A percentile compares a stretch with the other conserved stretches of the same genome.
Evolutionary conservation across 495 filamentous ascomycete species (phyloP).

Genomic region (Podospora pseudopauciseta): DNA sequence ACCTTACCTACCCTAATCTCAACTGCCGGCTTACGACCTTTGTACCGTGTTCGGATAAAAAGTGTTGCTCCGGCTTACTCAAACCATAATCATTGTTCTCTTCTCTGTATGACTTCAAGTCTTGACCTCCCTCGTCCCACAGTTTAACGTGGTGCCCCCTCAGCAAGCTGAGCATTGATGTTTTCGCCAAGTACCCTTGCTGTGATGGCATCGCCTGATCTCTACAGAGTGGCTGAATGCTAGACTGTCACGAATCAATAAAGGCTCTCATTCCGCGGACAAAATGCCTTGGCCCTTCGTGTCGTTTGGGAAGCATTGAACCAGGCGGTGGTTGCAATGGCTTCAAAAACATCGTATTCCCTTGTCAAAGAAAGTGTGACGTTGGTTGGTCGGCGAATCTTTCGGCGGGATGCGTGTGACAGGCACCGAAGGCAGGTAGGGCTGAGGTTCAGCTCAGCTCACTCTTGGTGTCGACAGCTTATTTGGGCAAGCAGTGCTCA

Average conservation of each 20-base stretch:
- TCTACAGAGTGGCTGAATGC: too few relatives aligned
- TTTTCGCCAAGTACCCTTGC: too few relatives aligned
- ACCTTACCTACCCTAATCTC: background rate
- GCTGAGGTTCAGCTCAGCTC: background rate
- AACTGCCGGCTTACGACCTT: constrained; percentile 7
- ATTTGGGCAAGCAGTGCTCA: background rate
- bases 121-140: too few relatives aligned
- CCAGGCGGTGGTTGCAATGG: background rate
- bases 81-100: too few relatives aligned
- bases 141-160: too few relatives aligned
- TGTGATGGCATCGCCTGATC: too few relatives aligned
- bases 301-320: too few relatives aligned
- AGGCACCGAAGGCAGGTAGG: background rate
- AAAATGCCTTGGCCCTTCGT: too few relatives aligned
- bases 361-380: background rate
- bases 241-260: too few relatives aligned
- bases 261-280: too few relatives aligned
- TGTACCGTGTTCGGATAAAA: background rate
- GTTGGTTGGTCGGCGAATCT: background rate
- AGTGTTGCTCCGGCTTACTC: background rate
- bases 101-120: too few relatives aligned
- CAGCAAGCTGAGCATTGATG: too few relatives aligned
- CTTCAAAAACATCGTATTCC: background rate
- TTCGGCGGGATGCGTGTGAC: background rate
- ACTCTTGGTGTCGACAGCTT: background rate